Percentiles rank a stretch among this genome's conserved stretches.
Evolutionary conservation across 345 rosid genomes (phyloP).

Genomic region (Trapa bicornis): DNA sequence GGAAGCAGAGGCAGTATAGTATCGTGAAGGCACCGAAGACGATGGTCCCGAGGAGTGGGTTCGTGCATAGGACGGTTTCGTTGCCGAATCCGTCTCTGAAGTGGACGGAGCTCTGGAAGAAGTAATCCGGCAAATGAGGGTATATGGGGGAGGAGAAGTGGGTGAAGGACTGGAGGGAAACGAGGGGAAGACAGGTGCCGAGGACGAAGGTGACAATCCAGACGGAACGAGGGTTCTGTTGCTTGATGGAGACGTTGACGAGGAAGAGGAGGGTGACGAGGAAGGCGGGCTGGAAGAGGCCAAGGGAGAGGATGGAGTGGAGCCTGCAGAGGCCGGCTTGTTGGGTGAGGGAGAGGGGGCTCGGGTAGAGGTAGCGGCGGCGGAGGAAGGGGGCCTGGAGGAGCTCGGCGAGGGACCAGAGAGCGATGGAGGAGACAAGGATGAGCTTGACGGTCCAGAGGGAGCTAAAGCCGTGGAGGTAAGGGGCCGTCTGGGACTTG

Average conservation of each 20-base stretch:
- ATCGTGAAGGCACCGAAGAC: slow-evolving; percentile 34
- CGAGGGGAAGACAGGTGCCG: slow-evolving; percentile 37
- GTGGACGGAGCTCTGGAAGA: slow-evolving; percentile 17
- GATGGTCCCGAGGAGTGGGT: slow-evolving; percentile 33
- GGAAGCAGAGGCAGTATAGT: slow-evolving; percentile 23
- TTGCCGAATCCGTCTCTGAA: slow-evolving; percentile 4
- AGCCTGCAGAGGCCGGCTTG: slow-evolving; percentile 28
- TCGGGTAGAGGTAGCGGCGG: slow-evolving; percentile 12
- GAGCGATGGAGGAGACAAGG: slow-evolving; percentile 28
- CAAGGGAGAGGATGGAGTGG: slow-evolving; percentile 40
- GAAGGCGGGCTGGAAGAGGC: slow-evolving; percentile 49
- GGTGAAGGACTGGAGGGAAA: slow-evolving; percentile 22
- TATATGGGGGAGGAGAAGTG: slow-evolving; percentile 9
- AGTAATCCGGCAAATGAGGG: slow-evolving; percentile 11
- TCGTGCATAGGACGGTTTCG: slow-evolving; percentile 25
- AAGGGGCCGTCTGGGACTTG: slow-evolving; percentile 27
- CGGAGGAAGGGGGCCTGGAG: slow-evolving; percentile 35
- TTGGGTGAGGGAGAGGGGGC: slow-evolving; percentile 6
- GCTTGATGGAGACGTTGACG: slow-evolving; percentile 40
- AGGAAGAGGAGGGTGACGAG: slow-evolving; percentile 42
- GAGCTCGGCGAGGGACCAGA: slow-evolving; percentile 37
- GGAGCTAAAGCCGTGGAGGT: slow-evolving; percentile 36
- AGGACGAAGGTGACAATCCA: slow-evolving; percentile 29
- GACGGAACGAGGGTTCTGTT: slow-evolving; percentile 17
- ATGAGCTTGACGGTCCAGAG: slow-evolving; percentile 54